Evolutionary conservation across 1,139 yeast genomes (phyloP).

Genomic region (Hyphopichia burtonii): DNA sequence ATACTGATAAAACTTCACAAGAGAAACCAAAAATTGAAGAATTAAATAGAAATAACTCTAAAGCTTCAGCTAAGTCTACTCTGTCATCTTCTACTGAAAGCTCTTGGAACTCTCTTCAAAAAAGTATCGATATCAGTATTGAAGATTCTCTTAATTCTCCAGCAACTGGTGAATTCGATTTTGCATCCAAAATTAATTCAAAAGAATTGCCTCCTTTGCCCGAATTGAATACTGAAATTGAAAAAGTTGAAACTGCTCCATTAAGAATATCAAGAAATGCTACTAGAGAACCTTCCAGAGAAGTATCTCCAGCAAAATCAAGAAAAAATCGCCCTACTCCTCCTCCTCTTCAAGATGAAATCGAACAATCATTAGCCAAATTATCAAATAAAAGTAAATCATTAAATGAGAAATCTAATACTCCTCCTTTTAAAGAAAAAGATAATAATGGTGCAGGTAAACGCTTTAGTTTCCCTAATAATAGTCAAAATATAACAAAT

Average conservation of each 20-base stretch:
- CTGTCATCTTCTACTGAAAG: conserved; percentile 3
- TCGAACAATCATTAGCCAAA: not conserved
- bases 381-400: not conserved
- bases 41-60: not conserved
- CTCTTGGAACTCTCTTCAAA: conserved; percentile 40
- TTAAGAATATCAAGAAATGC: conserved; percentile 3
- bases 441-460: conserved; percentile 38
- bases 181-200: not conserved
- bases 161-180: conserved; percentile 1
- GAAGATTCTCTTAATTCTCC: conserved; percentile 9
- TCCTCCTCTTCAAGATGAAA: not conserved
- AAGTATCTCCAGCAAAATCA: not conserved
- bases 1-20: no score
- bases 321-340: not conserved
- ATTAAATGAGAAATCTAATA: conserved; percentile 8
- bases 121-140: conserved; percentile 28
- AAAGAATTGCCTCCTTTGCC: conserved; percentile 2
- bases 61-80: conserved; percentile 1
- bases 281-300: not conserved
- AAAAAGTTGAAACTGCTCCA: not conserved
- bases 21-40: not conserved
- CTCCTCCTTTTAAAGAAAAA: not conserved
- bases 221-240: not conserved
- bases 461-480: conserved; percentile 41
- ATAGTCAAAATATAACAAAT: conserved; percentile 33